Percentiles rank a stretch among this genome's conserved stretches.
Evolutionary conservation across 2,329 filamentous ascomycete species (phyloP).

Genomic region (Arthrobotrys sinensis): DNA sequence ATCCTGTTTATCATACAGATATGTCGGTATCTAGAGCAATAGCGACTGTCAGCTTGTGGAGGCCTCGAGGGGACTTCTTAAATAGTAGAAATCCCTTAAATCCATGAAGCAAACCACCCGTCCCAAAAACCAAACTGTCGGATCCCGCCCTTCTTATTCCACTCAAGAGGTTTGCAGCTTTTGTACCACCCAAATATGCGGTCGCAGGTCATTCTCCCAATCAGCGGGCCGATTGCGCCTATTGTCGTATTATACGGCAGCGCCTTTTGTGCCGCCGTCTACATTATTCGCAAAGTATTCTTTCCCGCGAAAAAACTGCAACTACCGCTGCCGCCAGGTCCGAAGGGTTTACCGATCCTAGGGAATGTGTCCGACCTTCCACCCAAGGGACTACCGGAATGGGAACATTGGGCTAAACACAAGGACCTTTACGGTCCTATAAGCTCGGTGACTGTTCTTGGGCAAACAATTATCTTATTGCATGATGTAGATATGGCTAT

Average conservation of each 20-base stretch:
- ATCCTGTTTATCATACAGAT: neutral
- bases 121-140: constrained; percentile 15
- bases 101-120: constrained; percentile 12
- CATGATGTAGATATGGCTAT: constrained; percentile 68
- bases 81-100: neutral
- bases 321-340: constrained; percentile 38
- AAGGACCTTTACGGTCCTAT: constrained; percentile 68
- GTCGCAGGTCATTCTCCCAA: constrained; percentile 17
- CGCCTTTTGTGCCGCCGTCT: constrained; percentile 11
- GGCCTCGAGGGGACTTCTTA: constrained; percentile 2
- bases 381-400: constrained; percentile 66
- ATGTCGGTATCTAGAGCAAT: neutral
- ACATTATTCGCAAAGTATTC: constrained; percentile 16
- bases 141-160: neutral
- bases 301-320: constrained; percentile 21
- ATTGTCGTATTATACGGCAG: constrained; percentile 24
- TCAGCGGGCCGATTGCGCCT: constrained; percentile 8
- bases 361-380: constrained; percentile 67
- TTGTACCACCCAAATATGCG: constrained; percentile 9
- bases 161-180: neutral
- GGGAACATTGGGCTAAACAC: constrained; percentile 69
- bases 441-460: constrained; percentile 69
- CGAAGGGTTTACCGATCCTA: constrained; percentile 63
- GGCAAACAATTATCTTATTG: constrained; percentile 67
- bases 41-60: neutral